Base-by-base conservation (phyloP, 2,329 filamentous ascomycete species). In the Lachnellula arida region DNA sequence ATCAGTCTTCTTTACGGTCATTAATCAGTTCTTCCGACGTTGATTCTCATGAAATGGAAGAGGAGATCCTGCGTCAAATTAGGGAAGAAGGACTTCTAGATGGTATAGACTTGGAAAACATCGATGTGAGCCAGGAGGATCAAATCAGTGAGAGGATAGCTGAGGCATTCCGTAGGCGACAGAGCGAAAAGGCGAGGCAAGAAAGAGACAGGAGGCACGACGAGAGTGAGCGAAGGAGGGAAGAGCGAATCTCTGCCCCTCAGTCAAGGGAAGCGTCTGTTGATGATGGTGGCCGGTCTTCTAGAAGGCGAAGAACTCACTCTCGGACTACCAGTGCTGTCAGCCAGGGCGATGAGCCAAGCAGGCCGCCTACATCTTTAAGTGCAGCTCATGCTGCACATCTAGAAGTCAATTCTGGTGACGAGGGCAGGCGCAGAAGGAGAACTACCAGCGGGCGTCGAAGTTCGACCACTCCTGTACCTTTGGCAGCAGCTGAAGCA, bases 81-180 rank as follows among this genome's bases (percentile, higher is more conserved):
- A 81, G 92, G 63, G 87, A 93, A 61, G 91, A 96, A 67, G 91
- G 93, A 0, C 74, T 97, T 19, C 73, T 96, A 35, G 90, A 97
- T 65, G 92, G 91, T 17, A 84, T 97, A 47, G 92, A 97, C 68
- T 75, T 97, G 54, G 89, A 94, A 65, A 92, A 92, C 61, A 85
- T 97, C 53, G 91, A 93, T 60, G 79, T 91, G 15, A 83, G 78
- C 49, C 89, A 91, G 66, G 91, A 97, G 68, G 91, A 97, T 66
- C 90, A 95, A 67, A 83, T 97, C 15, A 96, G 89, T 61, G 88
- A 93, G 67, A 85, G 88, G 57, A 96, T 97, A 64, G 92, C 91
- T 2, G 89, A 95, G 66, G 91, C 91, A 2, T 96, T 95, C 67
- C 79, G 89, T 56, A 81, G 89, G 59, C 80, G 90, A 32, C 90